Evolutionary conservation across 306 rosid species (phyloP), one percentile per base, ranked within the genome.

Genomic region (Pterocarpus macrocarpus): DNA sequence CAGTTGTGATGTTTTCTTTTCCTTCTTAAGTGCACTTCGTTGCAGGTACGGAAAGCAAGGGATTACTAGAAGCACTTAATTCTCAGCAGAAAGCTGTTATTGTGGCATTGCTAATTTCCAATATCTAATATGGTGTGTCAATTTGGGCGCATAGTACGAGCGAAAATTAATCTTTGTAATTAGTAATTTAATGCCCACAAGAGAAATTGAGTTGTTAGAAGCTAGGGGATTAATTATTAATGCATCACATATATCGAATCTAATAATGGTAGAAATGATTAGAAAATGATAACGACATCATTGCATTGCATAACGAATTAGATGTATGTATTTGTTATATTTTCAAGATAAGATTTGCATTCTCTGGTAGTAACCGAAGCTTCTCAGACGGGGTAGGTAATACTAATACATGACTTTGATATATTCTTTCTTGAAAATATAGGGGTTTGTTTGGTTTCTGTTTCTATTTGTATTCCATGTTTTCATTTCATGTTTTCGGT

Each of bases 1-100:
- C 36, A 63, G 65, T n/a, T 50, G 15, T 66, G 13, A 65, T 73
- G 67, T 45, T 45, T 52, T 49, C 12, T 50, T 50, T 33, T 33
- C 15, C 62, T 52, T 71, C 4, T 32, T 3, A 50, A 12, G 35
- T 50, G 76, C 32, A 12, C n/a, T 17, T 65, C 64, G 35, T 52
- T 50, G 72, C 16, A 12, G 73, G 49, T 52, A 38, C 41, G 50
- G 6, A 49, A 35, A 77, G n/a, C 30, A 50, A 77, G 39, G 62
- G 61, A 74, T 30, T 59, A 8, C 72, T 32, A 30, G 69, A 35
- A 55, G 22, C n/a, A 75, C 32, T 8, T 64, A 47, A 45, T 59
- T 56, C 58, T 58, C 30, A 22, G 69, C 7, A 73, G 11, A 71
- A 11, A 57, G 28, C 28, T 57, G 53, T 73, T 17, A 11, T n/a